Evolutionary conservation across 176 grass and related monocot species (phyloP).

Genomic region (Eragrostis nindensis): DNA sequence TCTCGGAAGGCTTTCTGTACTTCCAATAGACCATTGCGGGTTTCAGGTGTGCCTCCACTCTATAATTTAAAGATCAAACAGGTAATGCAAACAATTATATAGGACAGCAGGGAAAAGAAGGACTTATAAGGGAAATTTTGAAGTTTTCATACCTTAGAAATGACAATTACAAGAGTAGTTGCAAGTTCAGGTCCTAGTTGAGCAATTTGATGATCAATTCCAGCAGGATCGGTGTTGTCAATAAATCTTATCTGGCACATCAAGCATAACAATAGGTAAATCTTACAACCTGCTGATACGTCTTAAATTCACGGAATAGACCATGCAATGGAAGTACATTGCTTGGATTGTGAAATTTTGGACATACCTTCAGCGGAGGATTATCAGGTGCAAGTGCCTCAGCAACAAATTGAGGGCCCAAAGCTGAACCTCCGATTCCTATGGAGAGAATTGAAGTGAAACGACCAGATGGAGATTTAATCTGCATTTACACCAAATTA

Average conservation of each 20-base stretch:
- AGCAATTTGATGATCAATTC: constrained; percentile 99
- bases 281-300: neutral
- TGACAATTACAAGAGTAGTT: constrained; percentile 97
- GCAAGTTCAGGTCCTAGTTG: constrained; percentile 86
- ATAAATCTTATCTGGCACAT: constrained; percentile 96
- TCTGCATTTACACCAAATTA: constrained; percentile 64
- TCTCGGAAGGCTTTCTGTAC: constrained; percentile 98
- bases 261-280: constrained; percentile 33
- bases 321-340: constrained; percentile 1
- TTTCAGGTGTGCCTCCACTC: constrained; percentile 99
- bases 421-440: constrained; percentile 92
- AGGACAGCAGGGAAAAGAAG: constrained; percentile 8
- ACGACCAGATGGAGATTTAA: constrained; percentile 75
- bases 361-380: constrained; percentile 86
- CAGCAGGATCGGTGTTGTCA: constrained; percentile 99
- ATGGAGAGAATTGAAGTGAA: constrained; percentile 96
- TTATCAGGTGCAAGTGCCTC: constrained; percentile 98
- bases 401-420: constrained; percentile 96
- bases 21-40: constrained; percentile 94
- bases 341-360: constrained; percentile 12
- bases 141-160: constrained; percentile 75
- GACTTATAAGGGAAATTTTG: neutral
- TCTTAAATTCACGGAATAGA: constrained; percentile 13
- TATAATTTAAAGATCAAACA: constrained; percentile 38
- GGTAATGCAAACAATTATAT: constrained; percentile 12